Evolutionary conservation across 441 rosid genomes (phyloP).

Genomic region (Rhodomyrtus psidioides): DNA sequence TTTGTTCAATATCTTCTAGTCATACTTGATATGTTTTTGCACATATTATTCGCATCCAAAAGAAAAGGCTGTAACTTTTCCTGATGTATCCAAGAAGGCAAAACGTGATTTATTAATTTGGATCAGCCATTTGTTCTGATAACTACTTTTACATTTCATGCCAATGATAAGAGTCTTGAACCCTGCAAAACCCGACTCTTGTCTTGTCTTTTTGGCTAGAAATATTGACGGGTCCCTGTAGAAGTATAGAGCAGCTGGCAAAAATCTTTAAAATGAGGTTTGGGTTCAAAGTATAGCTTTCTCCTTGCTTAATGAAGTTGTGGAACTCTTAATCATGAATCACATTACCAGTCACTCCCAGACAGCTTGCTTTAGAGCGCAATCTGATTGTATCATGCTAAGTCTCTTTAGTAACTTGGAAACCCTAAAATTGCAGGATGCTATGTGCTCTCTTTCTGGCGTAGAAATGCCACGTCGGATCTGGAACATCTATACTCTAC

Average conservation of each 20-base stretch:
- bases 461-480: conserved; percentile 30
- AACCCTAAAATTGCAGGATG: conserved; percentile 39
- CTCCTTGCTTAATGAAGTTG: background rate
- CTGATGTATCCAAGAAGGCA: too few species aligned
- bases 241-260: background rate
- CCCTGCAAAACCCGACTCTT: background rate
- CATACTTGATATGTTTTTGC: too few species aligned
- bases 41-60: too few species aligned
- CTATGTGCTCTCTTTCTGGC: conserved; percentile 69
- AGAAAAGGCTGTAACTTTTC: too few species aligned
- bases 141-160: too few species aligned
- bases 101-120: too few species aligned
- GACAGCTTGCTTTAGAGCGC: background rate
- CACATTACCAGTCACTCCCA: background rate
- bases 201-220: background rate
- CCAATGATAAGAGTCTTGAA: too few species aligned
- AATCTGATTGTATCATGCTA: background rate
- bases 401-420: background rate
- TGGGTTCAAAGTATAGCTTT: background rate
- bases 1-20: too few species aligned
- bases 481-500: conserved; percentile 46
- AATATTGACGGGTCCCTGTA: background rate
- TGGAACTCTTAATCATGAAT: background rate
- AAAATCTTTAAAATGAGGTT: background rate
- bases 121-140: too few species aligned